Base-by-base conservation (phyloP, 2,329 filamentous ascomycete species). In the Fusarium algeriense region DNA sequence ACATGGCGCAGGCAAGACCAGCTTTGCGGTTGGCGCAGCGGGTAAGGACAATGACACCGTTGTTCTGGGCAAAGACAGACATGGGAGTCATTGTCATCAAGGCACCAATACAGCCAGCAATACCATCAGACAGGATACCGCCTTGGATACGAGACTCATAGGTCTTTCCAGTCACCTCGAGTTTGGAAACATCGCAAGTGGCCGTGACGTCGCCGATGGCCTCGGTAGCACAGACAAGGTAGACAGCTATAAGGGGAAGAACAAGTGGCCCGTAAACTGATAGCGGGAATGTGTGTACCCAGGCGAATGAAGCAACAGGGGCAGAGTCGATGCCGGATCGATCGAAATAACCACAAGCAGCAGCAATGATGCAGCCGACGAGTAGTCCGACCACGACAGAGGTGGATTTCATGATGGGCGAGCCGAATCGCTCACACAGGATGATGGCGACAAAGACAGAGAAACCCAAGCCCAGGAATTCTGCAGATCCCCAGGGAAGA, bases 391-490 rank as follows among this genome's bases (percentile, higher is more conserved):
- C 85, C 44, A 95, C 89, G 35, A 95, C 92, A 34, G 91, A 90
- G 11, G 89, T 92, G 5, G 90, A 93, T 78, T 95, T 95, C 92
- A 96, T 95, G 71, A 96, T 92, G 0, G 93, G 93, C 0, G 92
- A 88, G 3, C 93, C 93, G 74, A 95, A 94, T 14, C 92, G 88
- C 80, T 96, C 93, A 78, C 92, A 93, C 15, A 95, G 78, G 66
- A 96, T 91, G 77, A 96, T 95, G 32, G 91, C 92, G 46, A 92
- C 73, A 77, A 95, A 95, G 38, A 95, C 93, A 46, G 89, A 89
- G 82, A 96, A 95, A 1, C 93, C 93, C 4, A 96, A 87, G 15
- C 86, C 93, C 8, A 96, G 88, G 73, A 92, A 94, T 80, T 96
- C 91, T 3, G 93, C 88, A 40, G 90, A 90, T 6, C 92, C 93